phyloP scores from a whole-genome alignment of 768 basidiomycete genomes.

The Trametes cubensis region DNA sequence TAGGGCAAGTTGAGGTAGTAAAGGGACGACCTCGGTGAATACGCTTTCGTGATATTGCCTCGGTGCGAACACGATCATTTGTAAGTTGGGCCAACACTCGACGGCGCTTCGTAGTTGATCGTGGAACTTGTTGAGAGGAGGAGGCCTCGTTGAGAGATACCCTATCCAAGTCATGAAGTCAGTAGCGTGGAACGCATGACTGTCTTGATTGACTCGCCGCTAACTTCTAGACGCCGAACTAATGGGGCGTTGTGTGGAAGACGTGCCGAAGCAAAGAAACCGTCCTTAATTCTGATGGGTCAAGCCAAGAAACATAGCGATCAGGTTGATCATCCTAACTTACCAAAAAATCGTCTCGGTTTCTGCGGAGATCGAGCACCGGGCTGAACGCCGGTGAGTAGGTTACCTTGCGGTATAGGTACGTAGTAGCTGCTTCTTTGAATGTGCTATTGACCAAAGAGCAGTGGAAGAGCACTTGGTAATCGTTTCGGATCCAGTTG shows the following conservation, averaged over 20 bases:
- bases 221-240: slow-evolving; percentile 16
- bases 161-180: slow-evolving; percentile 38
- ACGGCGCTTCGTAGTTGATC: slow-evolving; percentile 25
- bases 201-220: slow-evolving; percentile 2
- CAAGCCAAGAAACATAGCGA: too few species aligned
- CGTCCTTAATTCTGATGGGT: background rate
- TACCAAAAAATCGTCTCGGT: slow-evolving; percentile 40
- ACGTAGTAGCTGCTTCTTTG: slow-evolving; percentile 44
- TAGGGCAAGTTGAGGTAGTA: slow-evolving; percentile 11
- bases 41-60: slow-evolving; percentile 14
- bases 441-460: slow-evolving; percentile 51
- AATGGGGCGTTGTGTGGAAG: slow-evolving; percentile 19
- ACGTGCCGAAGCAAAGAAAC: slow-evolving; percentile 14
- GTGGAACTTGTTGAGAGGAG: slow-evolving; percentile 21
- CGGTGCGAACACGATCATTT: slow-evolving; percentile 21
- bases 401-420: slow-evolving; percentile 51
- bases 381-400: slow-evolving; percentile 41
- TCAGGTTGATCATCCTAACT: too few species aligned
- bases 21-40: slow-evolving; percentile 19
- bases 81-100: slow-evolving; percentile 23
- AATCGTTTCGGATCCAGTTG: slow-evolving; percentile 39
- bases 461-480: slow-evolving; percentile 41
- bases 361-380: slow-evolving; percentile 37
- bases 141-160: slow-evolving; percentile 19
- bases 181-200: background rate